Evolutionary conservation across 805 yeast species (phyloP).

Genomic region (Starmerella geochares): DNA sequence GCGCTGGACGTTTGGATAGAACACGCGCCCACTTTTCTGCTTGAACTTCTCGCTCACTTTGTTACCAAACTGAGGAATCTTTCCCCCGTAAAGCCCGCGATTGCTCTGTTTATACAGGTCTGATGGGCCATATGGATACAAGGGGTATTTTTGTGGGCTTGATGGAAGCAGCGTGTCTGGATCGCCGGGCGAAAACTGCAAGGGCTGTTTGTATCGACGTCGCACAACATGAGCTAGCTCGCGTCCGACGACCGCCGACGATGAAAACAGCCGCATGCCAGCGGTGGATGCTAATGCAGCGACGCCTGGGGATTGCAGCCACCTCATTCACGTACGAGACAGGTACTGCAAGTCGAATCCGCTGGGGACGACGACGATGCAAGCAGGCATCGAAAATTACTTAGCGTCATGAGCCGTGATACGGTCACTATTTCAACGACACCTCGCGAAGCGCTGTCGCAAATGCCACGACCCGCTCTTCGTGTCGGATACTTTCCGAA

Average conservation of each 20-base stretch:
- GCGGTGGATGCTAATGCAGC: neutral
- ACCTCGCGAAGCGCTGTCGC: too few species aligned
- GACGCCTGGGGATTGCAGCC: neutral
- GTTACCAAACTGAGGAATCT: slow-evolving; percentile 66
- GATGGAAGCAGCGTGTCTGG: slow-evolving; percentile 34
- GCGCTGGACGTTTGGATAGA: slow-evolving; percentile 71
- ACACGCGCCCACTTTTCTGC: slow-evolving; percentile 53
- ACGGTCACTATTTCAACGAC: too few species aligned
- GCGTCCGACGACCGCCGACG: slow-evolving; percentile 16
- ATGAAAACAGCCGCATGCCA: slow-evolving; percentile 16
- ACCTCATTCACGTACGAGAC: neutral
- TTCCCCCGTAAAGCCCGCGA: slow-evolving; percentile 84
- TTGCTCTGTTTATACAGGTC: slow-evolving; percentile 71
- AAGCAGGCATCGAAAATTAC: neutral
- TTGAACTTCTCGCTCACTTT: slow-evolving; percentile 67
- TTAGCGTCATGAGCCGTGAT: neutral
- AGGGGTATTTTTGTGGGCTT: slow-evolving; percentile 41
- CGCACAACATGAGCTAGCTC: slow-evolving; percentile 27
- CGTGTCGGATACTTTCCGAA: too few species aligned
- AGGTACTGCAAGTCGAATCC: too few species aligned
- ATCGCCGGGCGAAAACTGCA: slow-evolving; percentile 44
- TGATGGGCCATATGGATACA: slow-evolving; percentile 71
- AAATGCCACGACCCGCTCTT: too few species aligned
- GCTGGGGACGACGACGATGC: too few species aligned
- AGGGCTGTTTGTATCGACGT: slow-evolving; percentile 25